phyloP scores from a whole-genome alignment of 495 filamentous ascomycete species.

The Penicillium argentinense region DNA sequence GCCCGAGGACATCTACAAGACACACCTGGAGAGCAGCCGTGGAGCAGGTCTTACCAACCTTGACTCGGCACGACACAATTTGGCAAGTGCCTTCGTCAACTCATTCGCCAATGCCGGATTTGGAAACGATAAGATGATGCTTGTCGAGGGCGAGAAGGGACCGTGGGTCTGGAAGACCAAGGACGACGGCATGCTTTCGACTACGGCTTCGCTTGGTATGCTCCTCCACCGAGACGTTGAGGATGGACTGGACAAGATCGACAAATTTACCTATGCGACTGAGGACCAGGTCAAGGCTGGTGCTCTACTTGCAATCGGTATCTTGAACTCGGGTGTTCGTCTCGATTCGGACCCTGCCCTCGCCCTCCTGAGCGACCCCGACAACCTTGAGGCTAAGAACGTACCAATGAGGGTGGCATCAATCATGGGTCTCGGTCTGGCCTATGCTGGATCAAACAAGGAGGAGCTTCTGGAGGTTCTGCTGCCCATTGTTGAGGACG shows the following conservation, averaged over 20 bases:
- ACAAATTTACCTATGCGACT: constrained; percentile 80
- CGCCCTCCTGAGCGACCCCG: constrained; percentile 75
- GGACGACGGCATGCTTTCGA: constrained; percentile 95
- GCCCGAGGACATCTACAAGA: constrained; percentile 99
- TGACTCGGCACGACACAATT: constrained; percentile 92
- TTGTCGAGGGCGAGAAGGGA: constrained; percentile 73
- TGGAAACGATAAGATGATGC: constrained; percentile 95
- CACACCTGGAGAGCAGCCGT: constrained; percentile 90
- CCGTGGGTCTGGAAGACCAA: constrained; percentile 99
- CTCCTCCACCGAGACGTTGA: constrained; percentile 90
- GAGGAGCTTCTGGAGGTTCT: constrained; percentile 78
- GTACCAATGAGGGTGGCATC: constrained; percentile 72
- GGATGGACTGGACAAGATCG: constrained; percentile 82
- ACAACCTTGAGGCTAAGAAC: constrained; percentile 74
- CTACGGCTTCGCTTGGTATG: constrained; percentile 87
- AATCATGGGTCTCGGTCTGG: constrained; percentile 94
- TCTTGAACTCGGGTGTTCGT: constrained; percentile 88
- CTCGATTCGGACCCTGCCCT: constrained; percentile 83
- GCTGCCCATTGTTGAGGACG: constrained; percentile 81
- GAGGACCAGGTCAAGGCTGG: constrained; percentile 91
- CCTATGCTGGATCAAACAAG: constrained; percentile 90
- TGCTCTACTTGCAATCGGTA: constrained; percentile 83
- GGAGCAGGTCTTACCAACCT: constrained; percentile 90
- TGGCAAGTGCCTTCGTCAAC: constrained; percentile 96
- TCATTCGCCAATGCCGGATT: constrained; percentile 95